Evolutionary conservation across 164 flowering plant genomes (phyloP).

Genomic region (Dillenia turbinata): DNA sequence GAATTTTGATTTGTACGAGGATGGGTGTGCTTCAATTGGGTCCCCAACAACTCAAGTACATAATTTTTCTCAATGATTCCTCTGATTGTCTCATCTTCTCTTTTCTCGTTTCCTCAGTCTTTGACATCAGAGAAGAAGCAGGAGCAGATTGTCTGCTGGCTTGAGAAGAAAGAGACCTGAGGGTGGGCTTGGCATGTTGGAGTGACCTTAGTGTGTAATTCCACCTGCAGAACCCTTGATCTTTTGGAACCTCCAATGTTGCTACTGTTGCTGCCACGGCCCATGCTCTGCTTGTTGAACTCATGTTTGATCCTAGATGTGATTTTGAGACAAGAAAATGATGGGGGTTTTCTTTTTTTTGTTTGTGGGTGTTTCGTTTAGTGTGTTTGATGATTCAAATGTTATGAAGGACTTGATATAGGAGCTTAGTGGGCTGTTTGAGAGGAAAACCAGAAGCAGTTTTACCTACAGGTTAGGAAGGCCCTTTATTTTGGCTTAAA

Average conservation of each 20-base stretch:
- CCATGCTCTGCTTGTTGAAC: not conserved
- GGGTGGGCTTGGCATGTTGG: slow-evolving; percentile 5
- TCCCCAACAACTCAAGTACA: slow-evolving; percentile 14
- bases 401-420: no score
- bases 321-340: no score
- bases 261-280: slow-evolving; percentile 1
- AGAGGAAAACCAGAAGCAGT: no score
- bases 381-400: no score
- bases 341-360: no score
- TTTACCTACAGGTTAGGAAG: no score
- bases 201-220: slow-evolving; percentile 5
- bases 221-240: slow-evolving; percentile 11
- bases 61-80: slow-evolving; percentile 8
- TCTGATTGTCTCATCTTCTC: slow-evolving; percentile 6
- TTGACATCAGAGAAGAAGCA: not conserved
- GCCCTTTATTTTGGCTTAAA: no score
- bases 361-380: no score
- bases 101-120: not conserved
- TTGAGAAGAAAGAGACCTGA: not conserved
- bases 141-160: not conserved
- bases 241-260: slow-evolving; percentile 5
- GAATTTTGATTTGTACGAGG: no score
- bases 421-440: no score
- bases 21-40: slow-evolving; percentile 2
- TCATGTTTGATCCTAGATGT: no score